phyloP scores from a whole-genome alignment of 306 rosid species.

The Luffa aegyptiaca region DNA sequence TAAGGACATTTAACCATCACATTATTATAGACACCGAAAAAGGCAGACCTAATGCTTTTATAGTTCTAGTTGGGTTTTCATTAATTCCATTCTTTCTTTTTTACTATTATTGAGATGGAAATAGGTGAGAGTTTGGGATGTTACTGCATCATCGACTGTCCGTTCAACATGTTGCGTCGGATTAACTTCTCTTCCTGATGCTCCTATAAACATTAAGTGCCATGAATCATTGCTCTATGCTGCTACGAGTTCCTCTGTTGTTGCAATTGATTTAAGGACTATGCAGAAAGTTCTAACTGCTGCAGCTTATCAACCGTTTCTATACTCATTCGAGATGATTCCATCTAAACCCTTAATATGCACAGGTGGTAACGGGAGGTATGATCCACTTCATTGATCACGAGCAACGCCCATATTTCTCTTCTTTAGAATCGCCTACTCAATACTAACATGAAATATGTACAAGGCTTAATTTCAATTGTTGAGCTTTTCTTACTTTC shows the following conservation, averaged over 20 bases:
- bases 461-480: too few species aligned
- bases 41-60: background rate
- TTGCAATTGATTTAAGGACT: constrained; percentile 68
- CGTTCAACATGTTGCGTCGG: constrained; percentile 83
- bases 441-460: too few species aligned
- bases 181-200: constrained; percentile 48
- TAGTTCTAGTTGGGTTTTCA: background rate
- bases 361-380: constrained; percentile 67
- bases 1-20: background rate
- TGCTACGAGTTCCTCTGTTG: constrained; percentile 59
- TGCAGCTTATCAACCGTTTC: constrained; percentile 30
- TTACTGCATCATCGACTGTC: constrained; percentile 38
- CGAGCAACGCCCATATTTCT: background rate
- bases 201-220: constrained; percentile 58
- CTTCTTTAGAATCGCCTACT: too few species aligned
- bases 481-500: background rate
- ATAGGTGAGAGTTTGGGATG: constrained; percentile 86
- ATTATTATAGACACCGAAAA: background rate
- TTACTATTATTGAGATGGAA: constrained; percentile 6
- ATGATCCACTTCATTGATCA: background rate
- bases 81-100: background rate
- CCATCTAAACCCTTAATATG: constrained; percentile 67
- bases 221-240: constrained; percentile 62
- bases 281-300: constrained; percentile 58
- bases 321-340: constrained; percentile 45